A percentile compares a stretch with the other conserved stretches of the same genome.
phyloP scores from a whole-genome alignment of 768 basidiomycete genomes.

The Astraeus odoratus region DNA sequence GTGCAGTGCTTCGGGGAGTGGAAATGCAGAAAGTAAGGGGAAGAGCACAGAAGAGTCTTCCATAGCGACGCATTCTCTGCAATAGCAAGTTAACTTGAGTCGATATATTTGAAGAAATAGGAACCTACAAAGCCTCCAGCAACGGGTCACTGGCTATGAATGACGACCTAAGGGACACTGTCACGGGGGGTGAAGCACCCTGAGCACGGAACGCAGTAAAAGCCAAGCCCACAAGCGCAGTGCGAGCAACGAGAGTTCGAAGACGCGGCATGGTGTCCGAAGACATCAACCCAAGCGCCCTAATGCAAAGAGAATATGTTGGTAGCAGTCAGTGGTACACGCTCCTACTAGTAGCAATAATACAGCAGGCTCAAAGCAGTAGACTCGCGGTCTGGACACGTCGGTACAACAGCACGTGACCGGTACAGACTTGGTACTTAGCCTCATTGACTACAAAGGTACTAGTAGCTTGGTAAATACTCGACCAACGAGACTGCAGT shows the following conservation, averaged over 20 bases:
- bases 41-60: constrained; percentile 75
- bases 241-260: no score
- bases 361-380: no score
- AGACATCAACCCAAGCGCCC: no score
- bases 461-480: no score
- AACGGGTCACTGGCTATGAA: constrained; percentile 21
- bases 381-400: no score
- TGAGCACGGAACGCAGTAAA: constrained; percentile 10
- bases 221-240: neutral
- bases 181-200: constrained; percentile 25
- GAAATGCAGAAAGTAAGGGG: constrained; percentile 53
- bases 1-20: constrained; percentile 38
- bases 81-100: no score
- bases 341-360: no score
- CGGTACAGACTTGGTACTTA: no score
- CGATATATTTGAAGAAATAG: constrained; percentile 1
- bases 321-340: no score
- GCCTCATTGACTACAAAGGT: no score
- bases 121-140: constrained; percentile 25
- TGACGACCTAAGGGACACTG: constrained; percentile 23
- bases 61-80: constrained; percentile 73
- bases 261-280: neutral
- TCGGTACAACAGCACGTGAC: no score
- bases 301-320: neutral
- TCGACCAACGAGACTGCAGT: no score